Conservation (phyloP, 805 yeast genomes). For the Teunomyces panamensis region DNA sequence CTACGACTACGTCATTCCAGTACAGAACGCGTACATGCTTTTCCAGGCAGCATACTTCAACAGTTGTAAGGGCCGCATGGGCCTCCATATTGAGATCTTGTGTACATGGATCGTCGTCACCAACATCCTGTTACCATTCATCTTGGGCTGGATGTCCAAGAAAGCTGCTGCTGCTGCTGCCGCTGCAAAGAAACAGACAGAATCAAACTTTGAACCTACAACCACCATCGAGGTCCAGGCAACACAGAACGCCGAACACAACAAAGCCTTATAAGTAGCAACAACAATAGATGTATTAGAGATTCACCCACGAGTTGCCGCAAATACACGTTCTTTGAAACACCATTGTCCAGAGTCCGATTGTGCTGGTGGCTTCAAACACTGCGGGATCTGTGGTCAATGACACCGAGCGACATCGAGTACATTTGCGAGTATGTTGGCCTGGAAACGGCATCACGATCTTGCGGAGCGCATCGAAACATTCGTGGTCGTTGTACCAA, state of each 20-base stretch:
- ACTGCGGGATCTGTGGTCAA: constrained; percentile 37
- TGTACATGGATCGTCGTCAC: constrained; percentile 29
- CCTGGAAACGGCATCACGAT: constrained; percentile 21
- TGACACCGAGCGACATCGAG: constrained; percentile 43
- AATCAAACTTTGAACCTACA: constrained; percentile 2
- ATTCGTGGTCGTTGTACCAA: constrained; percentile 18
- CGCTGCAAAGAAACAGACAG: constrained; percentile 6
- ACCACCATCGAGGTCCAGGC: not conserved
- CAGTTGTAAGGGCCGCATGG: constrained; percentile 33
- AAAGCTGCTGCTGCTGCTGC: constrained; percentile 2
- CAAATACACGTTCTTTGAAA: constrained; percentile 75
- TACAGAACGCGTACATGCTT: constrained; percentile 25
- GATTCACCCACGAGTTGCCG: constrained; percentile 71
- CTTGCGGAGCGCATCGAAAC: constrained; percentile 39
- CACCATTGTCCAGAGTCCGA: constrained; percentile 56
- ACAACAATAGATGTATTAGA: too few species aligned
- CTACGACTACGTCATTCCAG: constrained; percentile 30
- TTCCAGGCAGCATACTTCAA: constrained; percentile 31
- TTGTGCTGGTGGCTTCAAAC: constrained; percentile 28
- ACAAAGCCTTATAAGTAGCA: not conserved
- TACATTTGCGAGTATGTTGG: constrained; percentile 31
- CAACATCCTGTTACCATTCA: constrained; percentile 24
- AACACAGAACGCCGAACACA: not conserved
- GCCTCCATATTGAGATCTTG: constrained; percentile 30
- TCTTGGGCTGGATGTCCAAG: constrained; percentile 19